Percentiles rank a stretch among this genome's conserved stretches.
phyloP scores from a whole-genome alignment of 495 filamentous ascomycete species.

The Alectoria sarmentosa region DNA sequence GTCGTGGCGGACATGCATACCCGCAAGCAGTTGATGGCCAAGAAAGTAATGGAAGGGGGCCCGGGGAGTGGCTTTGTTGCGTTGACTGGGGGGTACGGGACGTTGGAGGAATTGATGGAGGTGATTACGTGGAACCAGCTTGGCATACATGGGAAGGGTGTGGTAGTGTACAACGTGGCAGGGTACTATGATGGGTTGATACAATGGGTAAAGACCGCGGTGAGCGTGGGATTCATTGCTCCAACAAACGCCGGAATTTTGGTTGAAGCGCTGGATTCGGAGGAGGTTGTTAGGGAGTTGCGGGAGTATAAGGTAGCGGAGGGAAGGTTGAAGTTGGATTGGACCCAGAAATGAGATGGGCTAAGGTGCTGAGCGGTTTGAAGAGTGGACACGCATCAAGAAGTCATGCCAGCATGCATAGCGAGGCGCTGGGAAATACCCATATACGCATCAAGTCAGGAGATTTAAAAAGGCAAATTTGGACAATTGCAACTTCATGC shows the following conservation, averaged over 20 bases:
- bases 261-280: constrained; percentile 61
- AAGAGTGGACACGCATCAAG: background rate
- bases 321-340: constrained; percentile 71
- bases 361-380: background rate
- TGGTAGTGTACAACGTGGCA: constrained; percentile 77
- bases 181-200: constrained; percentile 88
- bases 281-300: constrained; percentile 64
- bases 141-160: constrained; percentile 77
- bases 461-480: background rate
- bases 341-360: constrained; percentile 56
- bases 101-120: constrained; percentile 94
- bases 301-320: constrained; percentile 66
- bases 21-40: constrained; percentile 86
- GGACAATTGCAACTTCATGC: background rate
- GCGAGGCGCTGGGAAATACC: constrained; percentile 16
- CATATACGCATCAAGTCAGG: background rate
- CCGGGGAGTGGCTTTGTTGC: constrained; percentile 85
- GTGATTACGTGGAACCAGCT: constrained; percentile 96
- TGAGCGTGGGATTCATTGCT: constrained; percentile 68
- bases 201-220: constrained; percentile 72
- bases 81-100: constrained; percentile 85
- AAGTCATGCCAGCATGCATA: constrained; percentile 10
- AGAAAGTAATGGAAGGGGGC: constrained; percentile 72
- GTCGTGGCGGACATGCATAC: constrained; percentile 94
- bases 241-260: constrained; percentile 63